These are phyloP conservation scores for Leucosporidium creatinivorum DNA, from an alignment of 768 basidiomycete species.

Conservation along the genomic window DNA sequence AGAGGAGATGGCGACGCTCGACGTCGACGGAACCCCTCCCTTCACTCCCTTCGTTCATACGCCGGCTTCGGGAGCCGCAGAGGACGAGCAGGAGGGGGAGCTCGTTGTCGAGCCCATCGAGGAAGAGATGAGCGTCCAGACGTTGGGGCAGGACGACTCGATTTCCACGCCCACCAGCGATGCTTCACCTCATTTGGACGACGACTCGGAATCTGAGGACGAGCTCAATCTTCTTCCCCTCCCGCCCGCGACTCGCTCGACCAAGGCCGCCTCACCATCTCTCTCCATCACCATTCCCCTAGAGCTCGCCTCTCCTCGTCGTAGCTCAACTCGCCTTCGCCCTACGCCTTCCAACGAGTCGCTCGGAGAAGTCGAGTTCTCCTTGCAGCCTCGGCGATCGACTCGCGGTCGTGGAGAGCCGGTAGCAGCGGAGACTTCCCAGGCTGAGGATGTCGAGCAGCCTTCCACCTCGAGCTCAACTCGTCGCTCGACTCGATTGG, in stretches of 20 bases:
- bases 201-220: not conserved
- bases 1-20: not conserved
- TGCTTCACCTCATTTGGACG: not conserved
- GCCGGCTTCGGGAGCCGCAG: not conserved
- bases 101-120: not conserved
- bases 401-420: not conserved
- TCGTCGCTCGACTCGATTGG: not conserved
- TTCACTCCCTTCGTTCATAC: not conserved
- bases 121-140: not conserved
- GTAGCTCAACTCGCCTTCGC: not conserved
- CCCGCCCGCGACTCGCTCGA: not conserved
- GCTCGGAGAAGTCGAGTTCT: not conserved
- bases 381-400: not conserved
- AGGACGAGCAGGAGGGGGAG: not conserved
- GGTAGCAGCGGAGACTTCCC: not conserved
- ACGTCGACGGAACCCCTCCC: not conserved
- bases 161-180: no score
- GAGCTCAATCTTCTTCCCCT: not conserved
- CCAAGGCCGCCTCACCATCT: not conserved
- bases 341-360: not conserved
- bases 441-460: not conserved
- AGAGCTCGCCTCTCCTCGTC: not conserved
- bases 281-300: not conserved
- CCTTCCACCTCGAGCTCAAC: not conserved
- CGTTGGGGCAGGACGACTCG: no score